Percentiles rank a stretch among this genome's conserved stretches.
These are phyloP conservation scores for Biancaea sappan DNA, from an alignment of 306 rosid genomes.

Conservation along the genomic window DNA sequence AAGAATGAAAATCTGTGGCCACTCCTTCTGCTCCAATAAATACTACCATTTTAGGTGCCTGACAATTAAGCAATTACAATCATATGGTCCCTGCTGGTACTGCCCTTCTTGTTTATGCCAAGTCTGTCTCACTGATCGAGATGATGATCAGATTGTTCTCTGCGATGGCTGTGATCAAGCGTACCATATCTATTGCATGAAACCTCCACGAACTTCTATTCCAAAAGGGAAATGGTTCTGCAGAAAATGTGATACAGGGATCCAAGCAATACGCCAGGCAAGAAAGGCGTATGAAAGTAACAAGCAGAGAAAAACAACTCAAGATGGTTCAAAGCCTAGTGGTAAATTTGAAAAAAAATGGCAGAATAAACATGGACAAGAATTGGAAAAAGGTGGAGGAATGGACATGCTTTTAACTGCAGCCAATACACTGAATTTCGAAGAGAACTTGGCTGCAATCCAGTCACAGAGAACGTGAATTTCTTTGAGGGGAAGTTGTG, in stretches of 20 bases:
- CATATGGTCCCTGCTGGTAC: constrained; percentile 66
- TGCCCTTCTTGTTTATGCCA: constrained; percentile 95
- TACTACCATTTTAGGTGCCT: constrained; percentile 81
- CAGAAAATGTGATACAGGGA: constrained; percentile 64
- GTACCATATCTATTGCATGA: constrained; percentile 85
- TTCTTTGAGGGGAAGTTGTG: constrained; percentile 13
- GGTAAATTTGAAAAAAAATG: constrained; percentile 42
- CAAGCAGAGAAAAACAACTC: constrained; percentile 38
- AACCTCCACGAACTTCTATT: constrained; percentile 59
- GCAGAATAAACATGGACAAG: constrained; percentile 48
- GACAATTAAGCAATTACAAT: constrained; percentile 60
- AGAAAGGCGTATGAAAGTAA: constrained; percentile 55
- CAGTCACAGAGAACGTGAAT: constrained; percentile 37
- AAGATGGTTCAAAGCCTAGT: constrained; percentile 39
- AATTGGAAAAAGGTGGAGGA: constrained; percentile 61
- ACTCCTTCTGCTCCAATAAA: constrained; percentile 56
- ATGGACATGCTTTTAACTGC: constrained; percentile 65
- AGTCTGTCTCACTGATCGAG: constrained; percentile 64
- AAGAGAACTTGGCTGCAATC: constrained; percentile 53
- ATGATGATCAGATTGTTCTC: constrained; percentile 69
- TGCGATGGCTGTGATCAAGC: constrained; percentile 97
- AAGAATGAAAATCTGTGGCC: constrained; percentile 53
- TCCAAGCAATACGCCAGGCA: constrained; percentile 58
- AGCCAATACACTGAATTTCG: constrained; percentile 66
- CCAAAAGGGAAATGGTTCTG: constrained; percentile 90